Conservation (phyloP, 2,329 filamentous ascomycete species). For the Aspergillus alliaceus region DNA sequence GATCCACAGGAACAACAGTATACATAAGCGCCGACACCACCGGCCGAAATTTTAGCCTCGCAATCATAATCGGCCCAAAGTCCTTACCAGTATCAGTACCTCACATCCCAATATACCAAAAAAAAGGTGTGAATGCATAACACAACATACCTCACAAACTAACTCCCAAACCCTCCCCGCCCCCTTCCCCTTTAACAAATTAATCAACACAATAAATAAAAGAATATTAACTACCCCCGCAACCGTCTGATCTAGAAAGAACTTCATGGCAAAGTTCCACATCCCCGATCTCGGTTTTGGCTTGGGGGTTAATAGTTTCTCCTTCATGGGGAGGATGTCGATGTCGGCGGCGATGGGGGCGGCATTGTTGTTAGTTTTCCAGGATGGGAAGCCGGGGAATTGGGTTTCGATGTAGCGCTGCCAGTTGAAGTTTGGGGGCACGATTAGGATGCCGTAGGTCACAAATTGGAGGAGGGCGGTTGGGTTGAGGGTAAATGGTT, state of each 20-base stretch:
- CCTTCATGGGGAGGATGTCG: slow-evolving; percentile 8
- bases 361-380: not conserved
- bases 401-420: slow-evolving; percentile 73
- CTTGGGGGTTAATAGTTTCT: slow-evolving; percentile 6
- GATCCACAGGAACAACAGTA: slow-evolving; percentile 68
- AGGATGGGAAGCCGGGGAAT: slow-evolving; percentile 65
- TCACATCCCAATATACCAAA: slow-evolving; percentile 1
- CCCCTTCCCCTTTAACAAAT: slow-evolving; percentile 37
- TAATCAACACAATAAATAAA: slow-evolving; percentile 58
- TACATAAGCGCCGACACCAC: slow-evolving; percentile 70
- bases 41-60: slow-evolving; percentile 74
- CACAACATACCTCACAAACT: slow-evolving; percentile 32
- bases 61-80: slow-evolving; percentile 64
- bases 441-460: slow-evolving; percentile 69
- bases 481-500: slow-evolving; percentile 62
- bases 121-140: not conserved
- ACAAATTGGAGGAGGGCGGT: slow-evolving; percentile 74
- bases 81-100: slow-evolving; percentile 42
- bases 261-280: slow-evolving; percentile 48
- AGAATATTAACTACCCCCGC: slow-evolving; percentile 58
- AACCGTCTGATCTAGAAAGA: slow-evolving; percentile 58
- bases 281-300: not conserved
- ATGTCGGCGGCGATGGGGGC: too few relatives aligned
- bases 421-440: slow-evolving; percentile 84
- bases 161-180: slow-evolving; percentile 28